A percentile compares a stretch with the other conserved stretches of the same genome.
Conservation (phyloP, 495 filamentous ascomycete species). For the Margaritispora aquatica region DNA sequence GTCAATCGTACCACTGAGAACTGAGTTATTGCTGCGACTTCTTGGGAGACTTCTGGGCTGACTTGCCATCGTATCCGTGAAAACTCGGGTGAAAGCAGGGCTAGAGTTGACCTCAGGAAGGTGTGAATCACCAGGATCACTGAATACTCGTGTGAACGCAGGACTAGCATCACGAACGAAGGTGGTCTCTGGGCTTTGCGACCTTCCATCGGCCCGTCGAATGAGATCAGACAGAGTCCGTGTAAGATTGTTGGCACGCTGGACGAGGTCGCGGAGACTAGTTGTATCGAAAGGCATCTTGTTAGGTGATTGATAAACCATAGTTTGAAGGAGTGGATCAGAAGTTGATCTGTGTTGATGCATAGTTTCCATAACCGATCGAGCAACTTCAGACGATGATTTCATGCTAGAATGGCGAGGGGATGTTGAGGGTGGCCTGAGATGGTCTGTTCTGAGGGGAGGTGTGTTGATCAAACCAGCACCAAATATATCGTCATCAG, state of each 20-base stretch:
- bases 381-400: conserved; percentile 49
- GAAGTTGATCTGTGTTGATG: conserved; percentile 56
- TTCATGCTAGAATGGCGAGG: conserved; percentile 26
- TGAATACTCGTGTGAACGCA: conserved; percentile 58
- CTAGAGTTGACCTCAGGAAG: conserved; percentile 22
- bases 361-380: conserved; percentile 78
- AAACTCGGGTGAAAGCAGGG: conserved; percentile 57
- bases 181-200: conserved; percentile 52
- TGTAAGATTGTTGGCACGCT: conserved; percentile 71
- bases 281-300: conserved; percentile 91
- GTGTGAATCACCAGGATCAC: conserved; percentile 10
- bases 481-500: conserved; percentile 60
- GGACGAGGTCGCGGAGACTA: conserved; percentile 79
- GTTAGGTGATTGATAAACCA: conserved; percentile 46
- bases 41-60: conserved; percentile 39
- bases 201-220: conserved; percentile 69
- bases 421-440: conserved; percentile 15
- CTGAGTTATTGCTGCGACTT: conserved; percentile 44
- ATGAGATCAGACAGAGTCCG: conserved; percentile 69
- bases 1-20: conserved; percentile 42
- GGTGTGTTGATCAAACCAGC: conserved; percentile 33
- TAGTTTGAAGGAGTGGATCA: conserved; percentile 37
- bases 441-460: conserved; percentile 13
- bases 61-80: conserved; percentile 35
- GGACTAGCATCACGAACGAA: conserved; percentile 50